Base-by-base conservation (phyloP, 179 eudicot species). In the Actinidia polygama region DNA sequence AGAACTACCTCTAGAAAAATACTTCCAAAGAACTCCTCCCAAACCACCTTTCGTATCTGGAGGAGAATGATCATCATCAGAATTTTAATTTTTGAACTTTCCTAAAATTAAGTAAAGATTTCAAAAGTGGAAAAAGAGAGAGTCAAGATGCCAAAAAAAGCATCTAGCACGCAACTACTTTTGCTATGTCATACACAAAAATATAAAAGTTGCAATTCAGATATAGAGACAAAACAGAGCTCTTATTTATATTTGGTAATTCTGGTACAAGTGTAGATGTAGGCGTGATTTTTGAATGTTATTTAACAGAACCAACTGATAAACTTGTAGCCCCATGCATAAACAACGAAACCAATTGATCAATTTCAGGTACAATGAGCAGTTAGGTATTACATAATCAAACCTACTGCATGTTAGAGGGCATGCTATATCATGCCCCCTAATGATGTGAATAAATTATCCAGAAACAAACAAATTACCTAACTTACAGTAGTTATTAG, bases 11-110 rank as follows among this genome's bases (percentile, higher is more conserved):
- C 86, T 87, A 1, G 97, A 87, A 83, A 91, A 92, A 88, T 93
- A 91, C 85, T 92, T 96, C 98, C 96, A 96, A 4, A 95, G 91
- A 71, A 90, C 86, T 79, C 94, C 97, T 86, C 90, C 85, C 80
- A 97, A 75, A 51, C 90, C 89, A 86, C n/a, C n/a, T n/a, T n/a
- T n/a, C n/a, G n/a, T 93, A 75, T 87, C 88, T 16, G 84, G 51
- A 58, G 85, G 87, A 24, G 91, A 80, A 79, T 79, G 77, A 50
- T 87, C 89, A 69, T 80, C 86, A 78, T 91, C n/a, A n/a, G n/a
- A n/a, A n/a, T n/a, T n/a, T n/a, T n/a, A n/a, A n/a, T n/a, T n/a
- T n/a, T n/a, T 54, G 88, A 83, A 75, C 81, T 87, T 47, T 88
- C 93, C 99, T 94, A 89, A 72, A 75, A 84, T 62, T n/a, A 68